A percentile compares a stretch with the other conserved stretches of the same genome.
Conservation (phyloP, 768 basidiomycete species). For the Xerocomellus dryophilus region DNA sequence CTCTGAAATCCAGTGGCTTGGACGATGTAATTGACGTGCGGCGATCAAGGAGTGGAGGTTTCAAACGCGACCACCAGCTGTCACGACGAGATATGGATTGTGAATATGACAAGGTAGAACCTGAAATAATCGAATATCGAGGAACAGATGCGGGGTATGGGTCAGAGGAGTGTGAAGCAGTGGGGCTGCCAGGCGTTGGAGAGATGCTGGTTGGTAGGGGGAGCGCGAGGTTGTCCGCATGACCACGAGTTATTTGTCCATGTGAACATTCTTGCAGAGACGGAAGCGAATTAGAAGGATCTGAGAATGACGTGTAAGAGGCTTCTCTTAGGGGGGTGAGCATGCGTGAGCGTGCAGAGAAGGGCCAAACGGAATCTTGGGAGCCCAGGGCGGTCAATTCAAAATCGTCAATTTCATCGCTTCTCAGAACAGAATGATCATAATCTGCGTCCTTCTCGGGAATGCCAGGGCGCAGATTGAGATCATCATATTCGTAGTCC, state of each 20-base stretch:
- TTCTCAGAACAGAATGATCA: conserved; percentile 11
- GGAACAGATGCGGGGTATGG: conserved; percentile 29
- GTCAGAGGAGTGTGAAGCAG: conserved; percentile 24
- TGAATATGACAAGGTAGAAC: conserved; percentile 38
- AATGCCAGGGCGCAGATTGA: conserved; percentile 7
- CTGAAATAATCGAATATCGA: conserved; percentile 43
- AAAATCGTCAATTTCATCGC: conserved; percentile 7
- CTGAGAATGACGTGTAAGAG: conserved; percentile 24
- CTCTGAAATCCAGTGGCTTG: conserved; percentile 57
- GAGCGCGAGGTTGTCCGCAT: conserved; percentile 24
- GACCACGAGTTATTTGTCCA: conserved; percentile 24
- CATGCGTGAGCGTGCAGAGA: conserved; percentile 22
- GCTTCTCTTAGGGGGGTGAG: conserved; percentile 36
- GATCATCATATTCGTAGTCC: conserved; percentile 18
- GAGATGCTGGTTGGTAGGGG: conserved; percentile 11
- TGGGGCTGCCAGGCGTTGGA: conserved; percentile 23
- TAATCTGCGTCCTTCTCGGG: conserved; percentile 23
- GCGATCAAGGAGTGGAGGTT: conserved; percentile 62
- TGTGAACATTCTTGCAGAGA: conserved; percentile 24
- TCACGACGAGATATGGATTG: conserved; percentile 61
- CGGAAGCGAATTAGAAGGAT: conserved; percentile 25
- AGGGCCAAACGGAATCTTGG: conserved; percentile 11
- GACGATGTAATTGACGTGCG: conserved; percentile 41
- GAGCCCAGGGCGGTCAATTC: conserved; percentile 16
- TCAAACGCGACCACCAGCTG: conserved; percentile 78